These are phyloP conservation scores for Neurospora sp. DNA, from an alignment of 2,329 filamentous ascomycete species.

Conservation along the genomic window DNA sequence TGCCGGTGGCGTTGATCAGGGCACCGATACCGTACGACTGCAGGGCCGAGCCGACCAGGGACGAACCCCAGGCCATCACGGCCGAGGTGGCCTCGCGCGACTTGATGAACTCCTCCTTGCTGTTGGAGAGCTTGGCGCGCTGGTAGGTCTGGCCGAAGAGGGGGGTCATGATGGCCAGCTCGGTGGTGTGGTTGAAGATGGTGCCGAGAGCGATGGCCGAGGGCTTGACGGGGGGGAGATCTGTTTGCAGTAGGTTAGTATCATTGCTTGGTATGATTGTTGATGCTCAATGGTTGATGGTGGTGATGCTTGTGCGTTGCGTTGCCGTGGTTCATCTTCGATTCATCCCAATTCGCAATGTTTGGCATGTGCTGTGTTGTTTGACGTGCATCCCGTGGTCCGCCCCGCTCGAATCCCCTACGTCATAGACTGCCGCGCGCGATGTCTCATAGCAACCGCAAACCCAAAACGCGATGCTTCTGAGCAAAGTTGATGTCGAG, in stretches of 20 bases:
- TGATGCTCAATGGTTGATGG: neutral
- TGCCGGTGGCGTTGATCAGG: constrained; percentile 88
- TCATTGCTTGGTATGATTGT: neutral
- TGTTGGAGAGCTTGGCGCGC: constrained; percentile 82
- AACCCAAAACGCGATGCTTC: neutral
- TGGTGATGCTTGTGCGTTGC: neutral
- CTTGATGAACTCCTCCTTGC: constrained; percentile 91
- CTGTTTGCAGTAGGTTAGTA: constrained; percentile 22
- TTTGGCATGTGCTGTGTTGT: neutral
- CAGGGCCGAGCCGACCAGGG: constrained; percentile 76
- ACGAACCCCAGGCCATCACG: constrained; percentile 82
- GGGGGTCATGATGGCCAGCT: constrained; percentile 76
- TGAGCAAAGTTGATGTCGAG: neutral
- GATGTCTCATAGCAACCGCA: neutral
- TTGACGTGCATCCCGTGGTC: neutral
- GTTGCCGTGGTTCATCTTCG: neutral
- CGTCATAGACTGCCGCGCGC: neutral
- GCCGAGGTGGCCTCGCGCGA: constrained; percentile 86
- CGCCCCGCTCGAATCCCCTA: neutral
- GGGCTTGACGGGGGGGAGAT: constrained; percentile 76
- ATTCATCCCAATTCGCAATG: neutral
- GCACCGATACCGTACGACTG: constrained; percentile 86
- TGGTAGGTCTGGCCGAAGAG: constrained; percentile 93
- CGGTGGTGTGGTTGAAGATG: constrained; percentile 87
- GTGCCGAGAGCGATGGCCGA: constrained; percentile 95